Conservation (phyloP, 2,329 filamentous ascomycete species). For the Sporothrix sp. region DNA sequence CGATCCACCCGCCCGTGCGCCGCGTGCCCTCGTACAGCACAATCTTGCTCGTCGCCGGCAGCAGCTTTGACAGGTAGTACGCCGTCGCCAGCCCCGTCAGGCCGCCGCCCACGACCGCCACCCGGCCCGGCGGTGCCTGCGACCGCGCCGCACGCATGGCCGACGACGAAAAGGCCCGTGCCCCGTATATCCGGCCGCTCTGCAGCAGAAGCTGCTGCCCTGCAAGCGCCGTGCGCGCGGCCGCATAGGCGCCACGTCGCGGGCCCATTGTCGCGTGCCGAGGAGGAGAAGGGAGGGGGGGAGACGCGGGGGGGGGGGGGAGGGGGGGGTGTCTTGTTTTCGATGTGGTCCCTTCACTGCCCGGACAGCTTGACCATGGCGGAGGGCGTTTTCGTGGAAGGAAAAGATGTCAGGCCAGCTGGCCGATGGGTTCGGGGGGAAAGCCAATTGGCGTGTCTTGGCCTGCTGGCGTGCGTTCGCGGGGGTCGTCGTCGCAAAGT, state of each 20-base stretch:
- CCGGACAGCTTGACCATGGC: background rate
- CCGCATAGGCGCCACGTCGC: background rate
- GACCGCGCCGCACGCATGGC: too few relatives aligned
- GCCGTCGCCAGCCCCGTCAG: conserved; percentile 73
- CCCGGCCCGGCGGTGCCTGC: conserved; percentile 18
- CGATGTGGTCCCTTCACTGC: background rate
- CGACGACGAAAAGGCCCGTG: too few relatives aligned
- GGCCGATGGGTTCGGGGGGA: too few relatives aligned
- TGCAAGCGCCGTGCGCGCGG: background rate
- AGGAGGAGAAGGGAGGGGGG: too few relatives aligned
- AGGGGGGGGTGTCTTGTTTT: background rate
- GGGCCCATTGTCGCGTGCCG: background rate
- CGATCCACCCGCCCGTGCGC: conserved; percentile 74
- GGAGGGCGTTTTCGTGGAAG: background rate
- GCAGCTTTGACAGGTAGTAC: conserved; percentile 61
- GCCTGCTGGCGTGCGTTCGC: too few relatives aligned
- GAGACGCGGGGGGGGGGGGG: too few relatives aligned
- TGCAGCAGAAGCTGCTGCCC: background rate
- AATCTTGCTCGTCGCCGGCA: conserved; percentile 56
- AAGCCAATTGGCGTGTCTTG: background rate
- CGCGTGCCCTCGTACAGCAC: conserved; percentile 68
- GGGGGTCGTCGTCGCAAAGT: too few relatives aligned
- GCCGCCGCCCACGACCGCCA: conserved; percentile 70
- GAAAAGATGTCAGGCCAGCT: background rate
- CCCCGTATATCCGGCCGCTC: too few relatives aligned